Conservation (phyloP, 768 basidiomycete species). For the Boletus rex-veris region DNA sequence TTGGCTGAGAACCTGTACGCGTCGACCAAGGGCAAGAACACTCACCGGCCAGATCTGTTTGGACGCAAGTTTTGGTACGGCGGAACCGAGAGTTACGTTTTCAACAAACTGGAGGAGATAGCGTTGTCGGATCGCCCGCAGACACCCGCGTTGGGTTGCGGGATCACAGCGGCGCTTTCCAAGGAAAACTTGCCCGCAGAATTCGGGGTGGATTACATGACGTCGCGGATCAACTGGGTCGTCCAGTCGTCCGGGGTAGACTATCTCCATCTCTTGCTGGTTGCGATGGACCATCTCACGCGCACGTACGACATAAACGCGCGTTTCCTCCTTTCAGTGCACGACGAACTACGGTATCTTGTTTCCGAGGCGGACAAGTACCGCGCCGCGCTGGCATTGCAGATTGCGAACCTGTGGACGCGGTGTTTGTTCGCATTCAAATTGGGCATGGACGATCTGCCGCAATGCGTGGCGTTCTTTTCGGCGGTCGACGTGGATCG, state of each 20-base stretch:
- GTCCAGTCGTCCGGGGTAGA: conserved; percentile 98
- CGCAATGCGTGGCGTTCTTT: conserved; percentile 95
- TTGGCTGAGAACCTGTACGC: conserved; percentile 84
- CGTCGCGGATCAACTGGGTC: conserved; percentile 98
- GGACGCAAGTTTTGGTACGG: conserved; percentile 92
- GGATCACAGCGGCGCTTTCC: conserved; percentile 89
- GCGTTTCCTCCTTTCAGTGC: conserved; percentile 93
- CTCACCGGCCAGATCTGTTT: conserved; percentile 70
- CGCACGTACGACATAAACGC: conserved; percentile 79
- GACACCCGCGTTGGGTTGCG: conserved; percentile 92
- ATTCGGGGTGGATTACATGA: conserved; percentile 86
- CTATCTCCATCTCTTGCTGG: conserved; percentile 94
- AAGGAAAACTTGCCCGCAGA: conserved; percentile 80
- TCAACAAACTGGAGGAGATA: conserved; percentile 97
- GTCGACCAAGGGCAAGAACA: conserved; percentile 91
- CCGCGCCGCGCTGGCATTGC: conserved; percentile 87
- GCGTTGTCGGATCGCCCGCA: conserved; percentile 81
- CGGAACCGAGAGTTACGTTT: conserved; percentile 92
- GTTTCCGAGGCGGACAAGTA: conserved; percentile 86
- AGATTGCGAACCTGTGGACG: conserved; percentile 96
- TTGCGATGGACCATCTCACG: conserved; percentile 88
- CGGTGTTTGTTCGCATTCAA: conserved; percentile 85
- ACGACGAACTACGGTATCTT: conserved; percentile 94
- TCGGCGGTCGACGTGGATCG: conserved; percentile 92
- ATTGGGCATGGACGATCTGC: conserved; percentile 94